These are phyloP conservation scores for Yamadazyma epiphylla DNA, from an alignment of 1,139 yeast species.

Conservation along the genomic window DNA sequence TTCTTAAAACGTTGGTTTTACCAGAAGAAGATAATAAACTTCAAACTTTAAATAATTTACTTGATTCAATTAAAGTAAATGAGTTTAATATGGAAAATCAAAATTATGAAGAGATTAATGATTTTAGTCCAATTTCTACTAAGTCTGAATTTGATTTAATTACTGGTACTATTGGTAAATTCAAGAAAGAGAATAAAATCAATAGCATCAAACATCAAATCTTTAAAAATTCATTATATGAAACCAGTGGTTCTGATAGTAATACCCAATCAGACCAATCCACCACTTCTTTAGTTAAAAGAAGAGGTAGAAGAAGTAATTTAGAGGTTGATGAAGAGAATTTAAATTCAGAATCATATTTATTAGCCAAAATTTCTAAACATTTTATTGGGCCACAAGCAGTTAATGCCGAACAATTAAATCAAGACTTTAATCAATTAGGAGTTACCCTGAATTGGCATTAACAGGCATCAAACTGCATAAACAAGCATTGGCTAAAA, in stretches of 20 bases:
- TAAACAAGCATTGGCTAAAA: neutral
- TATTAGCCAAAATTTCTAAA: conserved; percentile 44
- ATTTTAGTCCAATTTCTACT: conserved; percentile 41
- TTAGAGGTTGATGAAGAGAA: conserved; percentile 18
- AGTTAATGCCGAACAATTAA: conserved; percentile 32
- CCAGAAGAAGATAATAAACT: neutral
- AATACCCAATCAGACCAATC: conserved; percentile 27
- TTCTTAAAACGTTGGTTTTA: conserved; percentile 2
- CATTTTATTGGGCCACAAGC: conserved; percentile 41
- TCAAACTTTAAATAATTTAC: conserved; percentile 1
- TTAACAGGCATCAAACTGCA: conserved; percentile 2
- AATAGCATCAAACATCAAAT: conserved; percentile 34
- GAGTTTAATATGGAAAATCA: neutral
- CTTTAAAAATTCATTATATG: conserved; percentile 40
- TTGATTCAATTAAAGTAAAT: conserved; percentile 4
- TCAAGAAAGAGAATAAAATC: conserved; percentile 18
- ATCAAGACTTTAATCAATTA: conserved; percentile 33
- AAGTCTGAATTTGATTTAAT: conserved; percentile 36
- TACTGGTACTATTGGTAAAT: conserved; percentile 35
- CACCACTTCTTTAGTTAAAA: conserved; percentile 6
- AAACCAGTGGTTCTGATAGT: conserved; percentile 37
- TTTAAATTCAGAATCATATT: conserved; percentile 32
- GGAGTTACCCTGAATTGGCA: conserved; percentile 40
- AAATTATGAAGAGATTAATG: conserved; percentile 17
- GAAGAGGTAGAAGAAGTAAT: conserved; percentile 20